These are phyloP conservation scores for Castanea crenata DNA, from an alignment of 306 rosid species.

Conservation along the genomic window DNA sequence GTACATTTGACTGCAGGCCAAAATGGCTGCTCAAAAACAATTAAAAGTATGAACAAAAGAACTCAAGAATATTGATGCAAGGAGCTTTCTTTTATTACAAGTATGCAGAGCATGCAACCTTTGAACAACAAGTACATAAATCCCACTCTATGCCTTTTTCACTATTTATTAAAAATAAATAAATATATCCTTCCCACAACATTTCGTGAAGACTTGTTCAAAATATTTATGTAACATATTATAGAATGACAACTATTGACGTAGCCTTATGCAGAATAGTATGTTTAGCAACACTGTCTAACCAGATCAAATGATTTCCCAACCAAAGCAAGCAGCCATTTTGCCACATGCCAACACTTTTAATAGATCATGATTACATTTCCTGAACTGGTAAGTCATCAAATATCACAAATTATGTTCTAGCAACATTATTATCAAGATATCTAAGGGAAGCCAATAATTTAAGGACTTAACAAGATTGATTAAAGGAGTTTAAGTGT, in stretches of 20 bases:
- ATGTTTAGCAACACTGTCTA: neutral
- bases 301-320: neutral
- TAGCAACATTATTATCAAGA: neutral
- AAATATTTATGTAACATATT: too few species aligned
- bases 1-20: slow-evolving; percentile 40
- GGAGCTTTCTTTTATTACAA: neutral
- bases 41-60: neutral
- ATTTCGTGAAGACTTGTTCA: too few species aligned
- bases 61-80: neutral
- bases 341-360: neutral
- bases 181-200: too few species aligned
- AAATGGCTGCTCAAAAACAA: slow-evolving; percentile 37
- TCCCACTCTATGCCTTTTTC: too few species aligned
- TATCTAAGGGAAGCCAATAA: neutral
- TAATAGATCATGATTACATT: neutral
- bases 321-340: neutral
- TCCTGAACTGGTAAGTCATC: neutral
- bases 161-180: too few species aligned
- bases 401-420: neutral
- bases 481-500: neutral
- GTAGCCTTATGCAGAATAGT: too few species aligned
- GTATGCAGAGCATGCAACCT: too few species aligned
- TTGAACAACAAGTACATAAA: too few species aligned
- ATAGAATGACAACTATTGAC: too few species aligned
- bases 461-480: neutral